Percentiles rank a stretch among this genome's conserved stretches.
phyloP scores from a whole-genome alignment of 768 basidiomycete species.

The Tulasnella calospora region DNA sequence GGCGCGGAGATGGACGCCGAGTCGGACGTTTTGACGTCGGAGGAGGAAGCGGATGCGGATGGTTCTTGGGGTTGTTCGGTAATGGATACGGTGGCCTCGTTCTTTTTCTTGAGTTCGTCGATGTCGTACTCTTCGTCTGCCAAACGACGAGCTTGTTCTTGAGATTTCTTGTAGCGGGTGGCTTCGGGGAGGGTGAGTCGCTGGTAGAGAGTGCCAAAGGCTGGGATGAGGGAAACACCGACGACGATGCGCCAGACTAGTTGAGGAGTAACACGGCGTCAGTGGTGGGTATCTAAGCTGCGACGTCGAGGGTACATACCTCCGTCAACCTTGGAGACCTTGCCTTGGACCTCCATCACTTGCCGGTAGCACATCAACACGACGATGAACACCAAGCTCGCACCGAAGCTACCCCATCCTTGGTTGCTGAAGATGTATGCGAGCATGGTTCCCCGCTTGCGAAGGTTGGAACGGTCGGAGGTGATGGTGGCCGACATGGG shows the following conservation, averaged over 20 bases:
- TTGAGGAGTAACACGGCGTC: not conserved
- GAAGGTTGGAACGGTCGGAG: conserved; percentile 46
- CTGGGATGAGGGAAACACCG: conserved; percentile 70
- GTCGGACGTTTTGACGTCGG: conserved; percentile 28
- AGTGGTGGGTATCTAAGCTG: not conserved
- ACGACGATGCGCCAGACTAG: conserved; percentile 68
- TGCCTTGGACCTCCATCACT: conserved; percentile 54
- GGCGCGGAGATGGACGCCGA: not conserved
- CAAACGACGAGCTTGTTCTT: not conserved
- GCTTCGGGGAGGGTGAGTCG: conserved; percentile 70
- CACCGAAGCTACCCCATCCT: conserved; percentile 70
- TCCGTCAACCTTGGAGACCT: conserved; percentile 67
- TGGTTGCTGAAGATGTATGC: conserved; percentile 61
- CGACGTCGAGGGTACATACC: conserved; percentile 40
- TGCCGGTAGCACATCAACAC: conserved; percentile 59
- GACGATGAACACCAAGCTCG: conserved; percentile 57
- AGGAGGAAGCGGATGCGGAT: conserved; percentile 1
- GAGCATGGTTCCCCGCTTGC: conserved; percentile 68
- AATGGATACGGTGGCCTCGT: conserved; percentile 46
- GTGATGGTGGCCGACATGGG: conserved; percentile 56
- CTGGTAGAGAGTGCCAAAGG: conserved; percentile 68
- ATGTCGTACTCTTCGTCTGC: conserved; percentile 18
- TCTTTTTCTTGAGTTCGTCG: conserved; percentile 14
- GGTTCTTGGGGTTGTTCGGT: conserved; percentile 37
- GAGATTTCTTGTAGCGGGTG: conserved; percentile 28